These are phyloP conservation scores for Lipomyces spencermartinsiae DNA, from an alignment of 805 yeast species.

Conservation along the genomic window DNA sequence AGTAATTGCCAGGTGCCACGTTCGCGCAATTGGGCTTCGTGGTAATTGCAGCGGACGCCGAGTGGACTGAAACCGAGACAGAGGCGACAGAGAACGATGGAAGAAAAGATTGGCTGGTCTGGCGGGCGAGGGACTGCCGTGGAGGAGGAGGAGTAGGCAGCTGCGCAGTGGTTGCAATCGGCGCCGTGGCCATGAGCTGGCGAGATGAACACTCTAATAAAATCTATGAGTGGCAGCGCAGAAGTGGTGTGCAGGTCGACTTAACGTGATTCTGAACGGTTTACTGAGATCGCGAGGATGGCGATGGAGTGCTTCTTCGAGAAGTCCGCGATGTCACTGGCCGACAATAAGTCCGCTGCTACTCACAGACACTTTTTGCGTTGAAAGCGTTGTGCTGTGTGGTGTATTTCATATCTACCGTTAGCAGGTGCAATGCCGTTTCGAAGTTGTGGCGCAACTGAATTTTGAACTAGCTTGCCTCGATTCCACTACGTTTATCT, in stretches of 20 bases:
- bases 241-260: neutral
- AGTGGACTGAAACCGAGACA: conserved; percentile 25
- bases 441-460: neutral
- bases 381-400: neutral
- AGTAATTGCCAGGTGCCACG: conserved; percentile 23
- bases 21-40: conserved; percentile 24
- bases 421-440: neutral
- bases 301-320: neutral
- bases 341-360: neutral
- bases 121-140: conserved; percentile 28
- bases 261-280: neutral
- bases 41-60: conserved; percentile 30
- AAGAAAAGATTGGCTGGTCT: conserved; percentile 9
- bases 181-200: conserved; percentile 22
- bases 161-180: conserved; percentile 18
- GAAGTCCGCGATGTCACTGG: neutral
- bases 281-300: neutral
- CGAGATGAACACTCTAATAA: neutral
- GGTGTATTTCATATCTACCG: neutral
- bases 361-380: neutral
- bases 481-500: neutral
- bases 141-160: conserved; percentile 18
- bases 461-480: neutral
- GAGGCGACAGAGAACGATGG: conserved; percentile 20
- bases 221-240: neutral